Evolutionary conservation across 2,329 filamentous ascomycete genomes (phyloP), one percentile per base, ranked within the genome.

Genomic region (Chaetothyriales sp.): DNA sequence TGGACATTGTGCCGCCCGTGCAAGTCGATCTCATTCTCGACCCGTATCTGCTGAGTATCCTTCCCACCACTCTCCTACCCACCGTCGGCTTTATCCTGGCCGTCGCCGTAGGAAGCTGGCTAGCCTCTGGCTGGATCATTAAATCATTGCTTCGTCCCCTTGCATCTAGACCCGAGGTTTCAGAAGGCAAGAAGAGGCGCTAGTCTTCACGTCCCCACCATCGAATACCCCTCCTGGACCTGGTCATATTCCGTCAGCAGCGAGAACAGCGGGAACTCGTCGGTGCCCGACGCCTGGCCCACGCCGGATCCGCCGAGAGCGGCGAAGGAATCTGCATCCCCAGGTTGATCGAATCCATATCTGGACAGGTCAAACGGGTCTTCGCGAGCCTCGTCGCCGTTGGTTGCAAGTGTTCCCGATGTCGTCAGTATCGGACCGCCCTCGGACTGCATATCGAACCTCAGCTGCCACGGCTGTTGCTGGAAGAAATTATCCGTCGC

Each of bases 11-110:
- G 13, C 82, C 83, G 1, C 78, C 81, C 0, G 88, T 97, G 3
- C 72, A 81, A 50, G 84, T 84, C 49, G 90, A 98, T 61, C 69
- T 84, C 52, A 82, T 95, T 61, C 78, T 98, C 20, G 92, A 97
- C 66, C 89, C 89, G 0, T 97, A 83, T 64, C 55, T 94, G 43
- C 69, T 83, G 62, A 92, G 94, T 70, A 64, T 89, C 15, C 74
- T 97, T 49, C 92, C 92, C 10, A 74, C 74, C 49, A 94, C 89
- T 3, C 72, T 97, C 15, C 62, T 85, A 19, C 82, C 86, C 18
- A 90, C 85, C 1, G 79, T 78, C 10, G 70, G 69, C 37, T 94
- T 89, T 67, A 74, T 94, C 50, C 61, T 75, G 3, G 58, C 77
- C 2, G 75, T 94, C 50, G 79, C 80, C 9, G 55, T 74, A 40